Conservation (phyloP, 495 filamentous ascomycete genomes). For the Terfezia claveryi region DNA sequence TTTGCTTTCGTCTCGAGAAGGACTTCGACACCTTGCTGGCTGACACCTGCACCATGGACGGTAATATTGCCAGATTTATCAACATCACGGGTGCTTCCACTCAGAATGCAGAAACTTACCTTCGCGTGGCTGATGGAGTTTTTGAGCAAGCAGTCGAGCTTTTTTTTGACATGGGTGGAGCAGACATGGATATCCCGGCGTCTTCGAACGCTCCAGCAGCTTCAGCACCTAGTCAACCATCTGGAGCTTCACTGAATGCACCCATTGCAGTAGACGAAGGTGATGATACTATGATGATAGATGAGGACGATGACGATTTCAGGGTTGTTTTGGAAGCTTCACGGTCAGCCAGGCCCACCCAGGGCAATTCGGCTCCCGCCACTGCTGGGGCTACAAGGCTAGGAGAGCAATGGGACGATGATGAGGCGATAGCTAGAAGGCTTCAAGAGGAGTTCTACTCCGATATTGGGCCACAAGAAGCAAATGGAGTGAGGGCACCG, state of each 20-base stretch:
- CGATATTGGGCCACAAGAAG: constrained; percentile 19
- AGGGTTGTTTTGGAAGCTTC: constrained; percentile 17
- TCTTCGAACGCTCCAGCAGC: constrained; percentile 21
- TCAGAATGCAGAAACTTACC: constrained; percentile 39
- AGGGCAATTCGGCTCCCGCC: constrained; percentile 10
- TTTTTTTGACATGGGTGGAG: constrained; percentile 61
- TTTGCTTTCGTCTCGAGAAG: too few relatives aligned
- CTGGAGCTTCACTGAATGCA: not conserved
- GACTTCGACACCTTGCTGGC: too few relatives aligned
- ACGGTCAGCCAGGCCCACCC: constrained; percentile 11
- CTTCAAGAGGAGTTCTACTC: constrained; percentile 82
- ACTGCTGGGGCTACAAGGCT: constrained; percentile 2
- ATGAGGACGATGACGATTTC: constrained; percentile 18
- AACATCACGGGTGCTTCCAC: constrained; percentile 38
- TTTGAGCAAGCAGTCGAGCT: constrained; percentile 69
- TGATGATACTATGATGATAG: not conserved
- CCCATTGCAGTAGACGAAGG: not conserved
- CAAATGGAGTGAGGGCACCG: constrained; percentile 61
- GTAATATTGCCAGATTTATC: constrained; percentile 37
- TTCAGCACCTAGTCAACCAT: not conserved
- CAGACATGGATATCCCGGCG: constrained; percentile 28
- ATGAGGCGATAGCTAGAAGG: constrained; percentile 78
- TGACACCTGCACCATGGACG: constrained; percentile 34
- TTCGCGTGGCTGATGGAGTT: constrained; percentile 60
- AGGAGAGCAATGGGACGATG: constrained; percentile 40